Evolutionary conservation across 1,139 yeast species (phyloP).

Genomic region (Pichia sp.): DNA sequence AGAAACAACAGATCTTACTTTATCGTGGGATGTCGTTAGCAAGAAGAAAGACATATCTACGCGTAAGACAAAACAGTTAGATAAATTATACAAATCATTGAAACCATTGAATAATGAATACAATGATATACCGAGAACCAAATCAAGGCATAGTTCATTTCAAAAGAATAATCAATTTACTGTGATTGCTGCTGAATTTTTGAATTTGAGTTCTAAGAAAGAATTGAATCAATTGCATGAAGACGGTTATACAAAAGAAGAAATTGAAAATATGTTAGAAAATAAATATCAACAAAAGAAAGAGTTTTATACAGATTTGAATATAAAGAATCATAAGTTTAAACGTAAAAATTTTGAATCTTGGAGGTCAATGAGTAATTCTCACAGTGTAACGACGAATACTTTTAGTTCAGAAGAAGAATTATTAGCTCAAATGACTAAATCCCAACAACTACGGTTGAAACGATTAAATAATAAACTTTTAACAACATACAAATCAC

Average conservation of each 20-base stretch:
- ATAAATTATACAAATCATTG: conserved; percentile 12
- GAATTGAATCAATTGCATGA: conserved; percentile 23
- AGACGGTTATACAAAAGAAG: conserved; percentile 20
- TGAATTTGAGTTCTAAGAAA: conserved; percentile 22
- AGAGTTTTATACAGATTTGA: conserved; percentile 21
- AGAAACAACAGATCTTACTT: conserved; percentile 3
- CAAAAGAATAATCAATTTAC: conserved; percentile 30
- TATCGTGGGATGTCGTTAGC: conserved; percentile 19
- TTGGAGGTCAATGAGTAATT: conserved; percentile 13
- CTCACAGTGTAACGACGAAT: conserved; percentile 2
- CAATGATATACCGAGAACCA: conserved; percentile 12
- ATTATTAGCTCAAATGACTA: conserved; percentile 1
- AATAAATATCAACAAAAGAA: conserved; percentile 25
- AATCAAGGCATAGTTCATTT: conserved; percentile 23
- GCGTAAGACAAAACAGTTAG: conserved; percentile 14
- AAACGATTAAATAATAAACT: conserved; percentile 9
- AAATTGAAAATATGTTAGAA: conserved; percentile 26
- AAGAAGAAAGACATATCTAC: conserved; percentile 7
- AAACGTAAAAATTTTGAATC: conserved; percentile 24
- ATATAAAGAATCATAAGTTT: conserved; percentile 25
- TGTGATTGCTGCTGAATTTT: conserved; percentile 28
- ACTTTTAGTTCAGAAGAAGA: conserved; percentile 13
- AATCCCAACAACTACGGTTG: conserved; percentile 4
- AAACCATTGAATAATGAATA: conserved; percentile 20
- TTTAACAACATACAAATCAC: not conserved